Evolutionary conservation across 2,329 filamentous ascomycete species (phyloP), one percentile per base, ranked within the genome.

Genomic region (Nigrospora sphaerica): DNA sequence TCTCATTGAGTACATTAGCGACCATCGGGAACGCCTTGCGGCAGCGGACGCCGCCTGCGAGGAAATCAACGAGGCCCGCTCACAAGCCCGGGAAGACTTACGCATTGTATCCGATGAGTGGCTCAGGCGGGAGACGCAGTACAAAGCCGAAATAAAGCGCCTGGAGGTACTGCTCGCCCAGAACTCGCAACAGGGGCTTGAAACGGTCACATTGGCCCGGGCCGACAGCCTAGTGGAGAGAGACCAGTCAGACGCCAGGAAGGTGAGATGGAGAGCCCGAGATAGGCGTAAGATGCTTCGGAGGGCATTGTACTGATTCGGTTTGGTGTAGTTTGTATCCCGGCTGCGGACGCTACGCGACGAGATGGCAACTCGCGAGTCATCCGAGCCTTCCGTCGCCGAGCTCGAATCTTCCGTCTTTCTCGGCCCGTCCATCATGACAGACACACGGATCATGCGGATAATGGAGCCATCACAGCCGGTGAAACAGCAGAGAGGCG

Each of bases 201-300:
- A 68, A 46, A 66, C 67, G n/a, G 72, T 75, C 3, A 58, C 66
- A 1, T 49, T 74, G 19, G 70, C 69, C 12, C 64, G 71, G 38
- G 63, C 66, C 5, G 62, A 63, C 13, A 74, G 69, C 37, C 52
- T 74, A 17, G 55, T 74, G 17, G 64, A 70, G 47, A 58, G 71
- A 32, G 64, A 60, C 40, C 48, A 52, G 11, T 48, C 50, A 28
- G 57, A 58, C 28, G 57, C 58, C 13, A 60, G 54, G 43, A 46
- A 58, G 12, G 62, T 70, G 23, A 28, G 23, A 6, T 2, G 6
- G 10, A 5, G 23, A 28, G 23, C 23, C 4, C 7, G 23, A 10
- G 23, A 28, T 10, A 10, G 23, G 5, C 23, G 6, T 9, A 28
- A 10, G 23, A 28, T 6, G 7, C 23, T 9, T 10, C 23, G 5